These are phyloP conservation scores for Tulasnella sp. DNA, from an alignment of 768 basidiomycete genomes.

Conservation along the genomic window DNA sequence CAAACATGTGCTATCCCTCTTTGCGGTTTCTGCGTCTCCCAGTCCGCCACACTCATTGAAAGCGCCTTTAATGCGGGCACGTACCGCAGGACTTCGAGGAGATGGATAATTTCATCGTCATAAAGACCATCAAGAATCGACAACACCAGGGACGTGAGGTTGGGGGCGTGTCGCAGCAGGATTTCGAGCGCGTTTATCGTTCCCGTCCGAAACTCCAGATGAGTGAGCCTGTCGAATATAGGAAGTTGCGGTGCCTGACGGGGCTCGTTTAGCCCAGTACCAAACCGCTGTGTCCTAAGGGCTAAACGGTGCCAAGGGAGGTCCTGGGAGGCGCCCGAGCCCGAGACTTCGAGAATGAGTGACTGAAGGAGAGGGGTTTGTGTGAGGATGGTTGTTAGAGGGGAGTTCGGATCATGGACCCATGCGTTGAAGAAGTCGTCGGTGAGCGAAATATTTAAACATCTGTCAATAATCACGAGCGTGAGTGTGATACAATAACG, in stretches of 20 bases:
- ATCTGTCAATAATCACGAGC: too few species aligned
- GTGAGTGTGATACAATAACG: too few species aligned
- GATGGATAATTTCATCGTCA: background rate
- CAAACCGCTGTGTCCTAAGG: background rate
- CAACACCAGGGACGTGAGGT: background rate
- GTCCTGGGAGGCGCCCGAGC: background rate
- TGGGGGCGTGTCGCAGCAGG: background rate
- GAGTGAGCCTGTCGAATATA: background rate
- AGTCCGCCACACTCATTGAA: constrained; percentile 1
- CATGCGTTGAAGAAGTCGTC: constrained; percentile 14
- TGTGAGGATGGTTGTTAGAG: background rate
- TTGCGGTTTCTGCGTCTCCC: background rate
- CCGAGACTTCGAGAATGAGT: background rate
- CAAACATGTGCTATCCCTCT: background rate
- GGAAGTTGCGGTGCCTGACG: background rate
- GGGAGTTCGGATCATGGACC: background rate
- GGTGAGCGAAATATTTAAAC: background rate
- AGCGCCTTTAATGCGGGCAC: constrained; percentile 5
- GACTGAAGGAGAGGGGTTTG: constrained; percentile 3
- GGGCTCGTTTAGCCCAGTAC: background rate
- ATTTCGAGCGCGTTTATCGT: background rate
- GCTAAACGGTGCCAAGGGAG: constrained; percentile 11
- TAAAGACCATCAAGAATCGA: constrained; percentile 8
- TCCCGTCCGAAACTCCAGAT: constrained; percentile 3
- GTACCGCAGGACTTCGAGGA: background rate